phyloP scores from a whole-genome alignment of 2,329 filamentous ascomycete genomes.

The Beauveria varroae region DNA sequence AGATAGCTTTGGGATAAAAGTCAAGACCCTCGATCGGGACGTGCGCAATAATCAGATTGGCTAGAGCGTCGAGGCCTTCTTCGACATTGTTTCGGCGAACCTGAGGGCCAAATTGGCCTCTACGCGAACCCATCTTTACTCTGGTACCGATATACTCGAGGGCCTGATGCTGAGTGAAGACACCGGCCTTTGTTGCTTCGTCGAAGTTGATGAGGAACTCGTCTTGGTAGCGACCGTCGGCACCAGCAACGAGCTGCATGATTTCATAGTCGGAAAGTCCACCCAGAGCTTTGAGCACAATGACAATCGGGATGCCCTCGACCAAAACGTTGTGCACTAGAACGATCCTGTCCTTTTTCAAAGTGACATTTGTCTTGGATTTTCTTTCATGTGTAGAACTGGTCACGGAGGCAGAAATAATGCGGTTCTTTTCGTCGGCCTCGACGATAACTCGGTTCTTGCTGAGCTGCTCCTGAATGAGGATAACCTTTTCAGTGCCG shows the following conservation, averaged over 20 bases:
- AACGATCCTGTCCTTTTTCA: conserved; percentile 88
- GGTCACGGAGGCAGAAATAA: conserved; percentile 92
- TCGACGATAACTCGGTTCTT: conserved; percentile 99
- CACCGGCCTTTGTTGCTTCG: conserved; percentile 72
- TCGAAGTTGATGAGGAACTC: conserved; percentile 95
- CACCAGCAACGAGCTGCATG: conserved; percentile 79
- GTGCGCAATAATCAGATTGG: conserved; percentile 89
- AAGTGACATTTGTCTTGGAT: conserved; percentile 90
- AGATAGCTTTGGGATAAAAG: conserved; percentile 94
- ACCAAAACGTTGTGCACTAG: conserved; percentile 88
- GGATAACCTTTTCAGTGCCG: conserved; percentile 95
- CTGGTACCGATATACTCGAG: conserved; percentile 83
- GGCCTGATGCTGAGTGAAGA: conserved; percentile 92
- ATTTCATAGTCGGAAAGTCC: conserved; percentile 94
- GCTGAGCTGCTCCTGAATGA: conserved; percentile 97
- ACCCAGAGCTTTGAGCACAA: conserved; percentile 87
- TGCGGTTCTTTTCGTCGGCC: conserved; percentile 80
- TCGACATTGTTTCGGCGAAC: conserved; percentile 73
- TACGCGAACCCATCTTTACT: conserved; percentile 77
- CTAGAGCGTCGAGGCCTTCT: conserved; percentile 86
- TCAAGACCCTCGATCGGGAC: conserved; percentile 87
- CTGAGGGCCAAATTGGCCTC: conserved; percentile 44
- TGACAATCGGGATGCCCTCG: conserved; percentile 91
- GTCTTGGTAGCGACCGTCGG: conserved; percentile 84
- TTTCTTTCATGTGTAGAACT: conserved; percentile 97